phyloP scores from a whole-genome alignment of 2,329 filamentous ascomycete species.

The Alternaria novae-zelandiae region DNA sequence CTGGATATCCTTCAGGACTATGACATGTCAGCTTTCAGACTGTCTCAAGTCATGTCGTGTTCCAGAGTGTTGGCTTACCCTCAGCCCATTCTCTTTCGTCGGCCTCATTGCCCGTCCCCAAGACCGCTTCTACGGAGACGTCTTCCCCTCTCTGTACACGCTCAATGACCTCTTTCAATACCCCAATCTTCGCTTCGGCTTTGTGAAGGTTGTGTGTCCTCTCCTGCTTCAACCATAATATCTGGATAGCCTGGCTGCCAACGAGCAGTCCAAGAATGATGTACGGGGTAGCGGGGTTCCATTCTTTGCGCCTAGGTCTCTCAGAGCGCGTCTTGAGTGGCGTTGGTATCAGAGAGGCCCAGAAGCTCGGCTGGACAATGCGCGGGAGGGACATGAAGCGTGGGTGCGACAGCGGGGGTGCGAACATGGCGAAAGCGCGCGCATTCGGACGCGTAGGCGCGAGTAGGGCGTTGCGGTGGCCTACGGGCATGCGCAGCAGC shows the following conservation, averaged over 20 bases:
- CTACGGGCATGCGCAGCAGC: constrained; percentile 34
- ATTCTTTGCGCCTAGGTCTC: constrained; percentile 39
- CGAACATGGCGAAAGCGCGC: constrained; percentile 30
- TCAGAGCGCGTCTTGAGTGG: constrained; percentile 26
- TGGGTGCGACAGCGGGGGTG: constrained; percentile 17
- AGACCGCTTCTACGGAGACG: constrained; percentile 75
- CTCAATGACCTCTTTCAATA: constrained; percentile 75
- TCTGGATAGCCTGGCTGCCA: constrained; percentile 93
- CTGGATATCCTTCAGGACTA: constrained; percentile 72
- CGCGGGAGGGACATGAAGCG: constrained; percentile 42
- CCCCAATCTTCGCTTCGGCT: constrained; percentile 77
- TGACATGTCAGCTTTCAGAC: constrained; percentile 15
- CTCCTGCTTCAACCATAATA: constrained; percentile 80
- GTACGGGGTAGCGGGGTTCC: constrained; percentile 69
- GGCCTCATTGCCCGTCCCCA: constrained; percentile 78
- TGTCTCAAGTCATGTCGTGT: background rate
- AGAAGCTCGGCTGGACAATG: constrained; percentile 46
- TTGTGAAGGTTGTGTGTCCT: constrained; percentile 74
- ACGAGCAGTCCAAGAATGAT: constrained; percentile 76
- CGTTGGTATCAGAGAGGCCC: constrained; percentile 47
- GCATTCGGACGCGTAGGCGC: constrained; percentile 24
- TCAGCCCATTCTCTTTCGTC: constrained; percentile 89
- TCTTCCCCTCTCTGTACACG: constrained; percentile 42
- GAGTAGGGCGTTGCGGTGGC: constrained; percentile 26
- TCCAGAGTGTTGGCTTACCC: constrained; percentile 57